A percentile compares a stretch with the other conserved stretches of the same genome.
phyloP scores from a whole-genome alignment of 208 protist species.

The Phytomonas francai region DNA sequence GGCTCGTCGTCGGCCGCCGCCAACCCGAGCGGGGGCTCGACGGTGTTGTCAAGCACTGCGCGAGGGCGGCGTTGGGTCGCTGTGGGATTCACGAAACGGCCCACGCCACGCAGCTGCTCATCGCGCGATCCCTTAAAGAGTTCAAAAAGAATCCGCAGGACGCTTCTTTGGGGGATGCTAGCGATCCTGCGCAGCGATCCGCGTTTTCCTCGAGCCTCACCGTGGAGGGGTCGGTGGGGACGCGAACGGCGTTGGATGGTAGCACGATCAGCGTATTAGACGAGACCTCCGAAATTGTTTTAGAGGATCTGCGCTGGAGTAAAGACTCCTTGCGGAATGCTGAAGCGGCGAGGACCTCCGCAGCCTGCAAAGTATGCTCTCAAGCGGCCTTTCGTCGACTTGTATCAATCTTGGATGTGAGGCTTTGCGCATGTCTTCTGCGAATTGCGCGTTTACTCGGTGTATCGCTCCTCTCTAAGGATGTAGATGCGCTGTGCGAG shows the following conservation, averaged over 20 bases:
- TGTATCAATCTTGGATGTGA: constrained; percentile 44
- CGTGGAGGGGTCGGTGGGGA: constrained; percentile 10
- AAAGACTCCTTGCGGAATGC: constrained; percentile 17
- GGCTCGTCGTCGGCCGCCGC: constrained; percentile 15
- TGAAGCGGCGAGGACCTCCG: constrained; percentile 4
- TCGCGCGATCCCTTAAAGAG: neutral
- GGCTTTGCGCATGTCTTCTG: constrained; percentile 43
- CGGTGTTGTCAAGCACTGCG: neutral
- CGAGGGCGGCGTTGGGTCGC: neutral
- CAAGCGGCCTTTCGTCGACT: constrained; percentile 41
- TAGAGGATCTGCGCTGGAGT: constrained; percentile 21
- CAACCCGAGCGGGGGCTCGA: neutral
- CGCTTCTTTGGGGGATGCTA: neutral
- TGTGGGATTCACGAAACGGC: neutral
- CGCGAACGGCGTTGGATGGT: neutral
- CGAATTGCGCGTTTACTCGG: constrained; percentile 33
- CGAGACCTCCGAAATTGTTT: constrained; percentile 3
- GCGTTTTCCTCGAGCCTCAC: constrained; percentile 1
- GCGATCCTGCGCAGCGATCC: neutral
- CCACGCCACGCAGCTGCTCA: neutral
- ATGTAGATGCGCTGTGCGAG: constrained; percentile 58
- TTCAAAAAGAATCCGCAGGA: neutral
- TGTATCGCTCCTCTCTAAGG: constrained; percentile 37
- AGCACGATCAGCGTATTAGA: constrained; percentile 7
- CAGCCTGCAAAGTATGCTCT: constrained; percentile 36